Evolutionary conservation across 495 filamentous ascomycete species (phyloP), one percentile per base, ranked within the genome.

Genomic region (Annulohypoxylon bovei): DNA sequence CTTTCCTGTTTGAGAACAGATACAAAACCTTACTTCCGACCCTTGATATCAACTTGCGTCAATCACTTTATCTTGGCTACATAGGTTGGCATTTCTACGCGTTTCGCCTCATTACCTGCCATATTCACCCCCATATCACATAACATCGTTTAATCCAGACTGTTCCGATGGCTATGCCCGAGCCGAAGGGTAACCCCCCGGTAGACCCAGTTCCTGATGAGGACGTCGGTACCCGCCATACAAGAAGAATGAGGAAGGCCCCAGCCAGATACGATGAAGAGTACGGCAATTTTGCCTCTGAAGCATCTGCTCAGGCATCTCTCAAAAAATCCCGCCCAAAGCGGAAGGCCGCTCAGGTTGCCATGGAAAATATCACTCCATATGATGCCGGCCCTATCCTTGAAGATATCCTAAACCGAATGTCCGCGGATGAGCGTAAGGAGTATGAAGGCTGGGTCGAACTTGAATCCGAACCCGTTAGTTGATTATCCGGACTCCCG

Each of bases 401-500:
- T 5, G 81, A 81, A 8, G 67, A 74, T 2, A 70, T 78, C 3
- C 67, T 85, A 3, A 64, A 52, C 7, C 78, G 76, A 1, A 83
- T 82, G 76, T 64, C 65, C 14, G 67, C 68, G 6, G 71, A 83
- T 39, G 85, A 88, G 57, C 78, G 77, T 6, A 68, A 75, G 11
- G 80, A 80, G 30, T 87, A 84, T 79, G 72, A 71, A 1, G 93
- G 93, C 23, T 99, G 93, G 84, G 91, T 90, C 47, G 94, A 97
- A 74, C 84, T 98, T 37, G 93, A 97, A 77, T 96, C 93, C 0
- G 94, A 99, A 60, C 95, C 95, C 1, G 93, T 94, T 80, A 76
- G 87, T 76, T 28, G 46, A 22, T 25, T 7, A 30, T 7, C 18
- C 20, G 9, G 0, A 33, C 1, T 27, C 27, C 18, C 9, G 0